phyloP scores from a whole-genome alignment of 2,329 filamentous ascomycete species.

The Dothideomycetidae sp. region DNA sequence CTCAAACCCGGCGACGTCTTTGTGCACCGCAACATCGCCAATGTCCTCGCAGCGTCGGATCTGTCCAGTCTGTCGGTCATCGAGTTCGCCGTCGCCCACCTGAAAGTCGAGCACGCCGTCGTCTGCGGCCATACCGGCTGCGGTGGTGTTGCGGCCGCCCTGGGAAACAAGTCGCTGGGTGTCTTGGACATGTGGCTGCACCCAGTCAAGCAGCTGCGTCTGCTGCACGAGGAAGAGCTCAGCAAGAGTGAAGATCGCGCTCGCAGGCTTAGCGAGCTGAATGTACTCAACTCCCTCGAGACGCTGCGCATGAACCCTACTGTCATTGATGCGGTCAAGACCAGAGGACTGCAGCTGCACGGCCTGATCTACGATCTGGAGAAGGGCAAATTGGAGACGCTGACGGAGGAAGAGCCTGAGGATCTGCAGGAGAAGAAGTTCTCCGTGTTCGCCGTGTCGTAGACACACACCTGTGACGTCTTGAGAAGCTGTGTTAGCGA shows the following conservation, averaged over 20 bases:
- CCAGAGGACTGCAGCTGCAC: conserved; percentile 59
- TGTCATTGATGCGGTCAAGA: conserved; percentile 54
- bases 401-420: conserved; percentile 29
- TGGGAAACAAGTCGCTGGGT: conserved; percentile 43
- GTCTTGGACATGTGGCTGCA: conserved; percentile 47
- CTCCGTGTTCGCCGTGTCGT: conserved; percentile 10
- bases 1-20: conserved; percentile 74
- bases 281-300: conserved; percentile 55
- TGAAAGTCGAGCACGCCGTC: conserved; percentile 52
- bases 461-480: no score
- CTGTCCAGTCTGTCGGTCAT: conserved; percentile 62
- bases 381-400: conserved; percentile 38
- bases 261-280: conserved; percentile 57
- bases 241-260: conserved; percentile 39
- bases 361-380: conserved; percentile 61
- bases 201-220: conserved; percentile 40
- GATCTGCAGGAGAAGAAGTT: conserved; percentile 11
- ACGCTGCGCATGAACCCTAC: conserved; percentile 53
- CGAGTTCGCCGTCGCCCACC: conserved; percentile 59
- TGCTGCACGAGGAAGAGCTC: conserved; percentile 38
- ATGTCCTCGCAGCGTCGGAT: conserved; percentile 62
- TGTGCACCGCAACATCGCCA: conserved; percentile 82
- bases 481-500: not conserved
- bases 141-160: conserved; percentile 42
- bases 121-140: conserved; percentile 48